Conservation (phyloP, 805 yeast species). For the Candida suzukii region DNA sequence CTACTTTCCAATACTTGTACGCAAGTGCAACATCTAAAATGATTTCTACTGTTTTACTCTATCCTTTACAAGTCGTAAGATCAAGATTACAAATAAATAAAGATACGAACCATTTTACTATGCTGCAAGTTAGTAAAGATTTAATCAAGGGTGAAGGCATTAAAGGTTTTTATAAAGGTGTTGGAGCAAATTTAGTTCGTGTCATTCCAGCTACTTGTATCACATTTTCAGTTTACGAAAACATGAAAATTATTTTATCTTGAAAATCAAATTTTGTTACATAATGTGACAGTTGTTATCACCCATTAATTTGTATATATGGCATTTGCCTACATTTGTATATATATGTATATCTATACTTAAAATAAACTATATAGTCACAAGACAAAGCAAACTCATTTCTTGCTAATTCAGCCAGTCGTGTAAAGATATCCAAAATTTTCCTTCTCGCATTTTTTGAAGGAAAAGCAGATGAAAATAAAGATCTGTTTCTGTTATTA, state of each 20-base stretch:
- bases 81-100: slow-evolving; percentile 59
- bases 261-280: not conserved
- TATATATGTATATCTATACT: no score
- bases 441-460: not conserved
- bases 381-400: no score
- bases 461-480: not conserved
- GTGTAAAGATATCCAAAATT: not conserved
- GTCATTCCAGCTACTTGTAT: slow-evolving; percentile 92
- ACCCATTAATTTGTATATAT: no score
- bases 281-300: no score
- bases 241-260: slow-evolving; percentile 26
- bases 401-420: not conserved
- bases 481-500: not conserved
- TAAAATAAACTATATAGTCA: no score
- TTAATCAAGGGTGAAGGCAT: slow-evolving; percentile 48
- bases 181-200: slow-evolving; percentile 67
- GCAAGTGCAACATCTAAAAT: slow-evolving; percentile 67
- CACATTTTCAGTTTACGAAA: slow-evolving; percentile 82
- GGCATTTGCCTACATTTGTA: no score
- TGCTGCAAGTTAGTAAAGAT: slow-evolving; percentile 23
- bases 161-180: slow-evolving; percentile 75
- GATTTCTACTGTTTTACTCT: slow-evolving; percentile 57
- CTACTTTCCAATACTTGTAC: slow-evolving; percentile 51
- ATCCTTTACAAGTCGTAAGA: slow-evolving; percentile 79
- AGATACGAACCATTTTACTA: slow-evolving; percentile 15